phyloP scores from a whole-genome alignment of 768 basidiomycete species.

The Porphyrellus cyaneotinctus region DNA sequence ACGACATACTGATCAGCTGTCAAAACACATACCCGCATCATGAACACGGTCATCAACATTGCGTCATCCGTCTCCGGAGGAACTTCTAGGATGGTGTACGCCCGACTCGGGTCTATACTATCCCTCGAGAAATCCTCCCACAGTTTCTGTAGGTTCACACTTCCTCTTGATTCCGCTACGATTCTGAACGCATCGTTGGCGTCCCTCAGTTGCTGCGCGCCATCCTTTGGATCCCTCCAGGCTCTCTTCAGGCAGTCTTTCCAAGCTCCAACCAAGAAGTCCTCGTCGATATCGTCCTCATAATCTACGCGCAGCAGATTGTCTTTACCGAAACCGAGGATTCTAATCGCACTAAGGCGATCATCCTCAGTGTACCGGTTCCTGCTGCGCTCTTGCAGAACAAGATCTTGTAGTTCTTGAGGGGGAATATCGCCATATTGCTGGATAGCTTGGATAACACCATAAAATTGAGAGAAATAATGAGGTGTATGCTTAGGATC shows the following conservation, averaged over 20 bases:
- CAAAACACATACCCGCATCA: conserved; percentile 54
- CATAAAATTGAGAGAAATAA: conserved; percentile 60
- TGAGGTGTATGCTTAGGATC: conserved; percentile 59
- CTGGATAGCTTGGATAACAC: conserved; percentile 48
- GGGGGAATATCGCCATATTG: conserved; percentile 44
- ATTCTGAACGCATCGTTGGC: conserved; percentile 69
- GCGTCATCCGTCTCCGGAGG: conserved; percentile 68
- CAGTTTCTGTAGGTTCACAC: conserved; percentile 41
- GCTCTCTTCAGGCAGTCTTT: conserved; percentile 52
- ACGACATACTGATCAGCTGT: not conserved
- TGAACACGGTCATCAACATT: conserved; percentile 71
- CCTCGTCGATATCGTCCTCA: conserved; percentile 62
- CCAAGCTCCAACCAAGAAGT: conserved; percentile 72
- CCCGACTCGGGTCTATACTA: conserved; percentile 64
- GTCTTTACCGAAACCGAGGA: conserved; percentile 66
- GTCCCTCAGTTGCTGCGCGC: conserved; percentile 44
- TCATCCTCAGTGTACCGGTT: conserved; percentile 62
- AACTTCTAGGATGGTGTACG: conserved; percentile 68
- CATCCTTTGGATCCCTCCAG: conserved; percentile 44
- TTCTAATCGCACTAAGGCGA: conserved; percentile 39
- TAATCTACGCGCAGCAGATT: conserved; percentile 62
- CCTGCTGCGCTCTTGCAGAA: conserved; percentile 58
- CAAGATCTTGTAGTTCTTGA: conserved; percentile 50
- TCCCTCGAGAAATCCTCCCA: conserved; percentile 54
- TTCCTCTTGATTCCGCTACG: conserved; percentile 61